Base-by-base conservation (phyloP, 768 basidiomycete species). In the Collybiopsis luxurians region DNA sequence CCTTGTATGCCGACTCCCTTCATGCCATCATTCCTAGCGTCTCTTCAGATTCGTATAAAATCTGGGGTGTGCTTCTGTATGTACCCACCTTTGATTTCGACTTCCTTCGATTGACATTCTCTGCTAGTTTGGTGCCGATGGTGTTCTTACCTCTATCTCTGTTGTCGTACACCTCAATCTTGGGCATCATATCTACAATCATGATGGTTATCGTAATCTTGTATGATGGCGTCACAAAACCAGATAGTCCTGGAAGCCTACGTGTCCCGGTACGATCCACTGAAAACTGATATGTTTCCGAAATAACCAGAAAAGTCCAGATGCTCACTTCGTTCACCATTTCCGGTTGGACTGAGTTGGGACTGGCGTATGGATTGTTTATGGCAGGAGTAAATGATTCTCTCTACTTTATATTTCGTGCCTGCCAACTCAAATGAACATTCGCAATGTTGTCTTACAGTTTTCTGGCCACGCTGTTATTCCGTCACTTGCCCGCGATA, bases 401-500 rank as follows among this genome's bases (percentile, higher is more conserved):
- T 56, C 26, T 4, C 48, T 21, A 23, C 31, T 60, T 21, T 4
- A 48, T 49, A 10, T 10, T n/a, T 31, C 19, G n/a, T 17, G n/a
- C 15, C 42, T 34, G 48, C 34, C 34, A 26, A 50, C 30, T 9
- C 17, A 59, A 55, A 52, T 26, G 3, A 9, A 28, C 7, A 24
- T 24, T 46, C n/a, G n/a, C n/a, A n/a, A n/a, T n/a, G n/a, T n/a
- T 28, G 31, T 19, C 44, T 43, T 24, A 34, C 62, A 93, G 85
- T 95, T 96, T 64, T 85, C 92, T 2, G 95, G 95, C 1, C 96
- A 98, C 67, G 88, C 92, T 13, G 89, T 95, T 27, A 89, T 98
- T 48, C 95, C 95, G 19, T 91, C 89, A 21, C 71, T 98, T 15
- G 93, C 90, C 3, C 80, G 86, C 64, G 95, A 98, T 70, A 97